Percentiles rank a stretch among this genome's conserved stretches.
phyloP scores from a whole-genome alignment of 495 filamentous ascomycete genomes.

The Daldinia decipiens region DNA sequence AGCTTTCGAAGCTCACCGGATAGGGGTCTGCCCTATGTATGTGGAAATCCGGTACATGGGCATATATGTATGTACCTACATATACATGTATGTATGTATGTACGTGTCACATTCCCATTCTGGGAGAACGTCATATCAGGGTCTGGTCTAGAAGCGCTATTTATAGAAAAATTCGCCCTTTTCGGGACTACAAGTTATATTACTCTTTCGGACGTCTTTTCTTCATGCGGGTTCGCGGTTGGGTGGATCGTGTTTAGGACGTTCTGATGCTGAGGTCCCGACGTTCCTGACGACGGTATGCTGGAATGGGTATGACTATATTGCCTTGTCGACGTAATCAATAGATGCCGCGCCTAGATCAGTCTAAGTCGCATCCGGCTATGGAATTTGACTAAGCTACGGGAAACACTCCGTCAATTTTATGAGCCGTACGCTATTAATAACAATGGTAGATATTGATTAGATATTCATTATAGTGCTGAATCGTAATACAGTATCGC shows the following conservation, averaged over 20 bases:
- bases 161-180: slow-evolving; percentile 25
- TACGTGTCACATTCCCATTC: slow-evolving; percentile 14
- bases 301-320: slow-evolving; percentile 2
- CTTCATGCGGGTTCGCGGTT: no score
- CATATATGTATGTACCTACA: not conserved
- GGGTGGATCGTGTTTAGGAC: not conserved
- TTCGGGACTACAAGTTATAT: slow-evolving; percentile 13
- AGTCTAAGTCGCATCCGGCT: slow-evolving; percentile 17
- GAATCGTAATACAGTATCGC: not conserved
- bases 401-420: not conserved
- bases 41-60: no score
- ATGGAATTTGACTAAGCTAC: not conserved
- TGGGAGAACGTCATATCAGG: slow-evolving; percentile 1
- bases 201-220: not conserved
- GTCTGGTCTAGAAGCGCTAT: slow-evolving; percentile 30
- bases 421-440: not conserved
- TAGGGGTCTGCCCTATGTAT: not conserved
- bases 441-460: not conserved
- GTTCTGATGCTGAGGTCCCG: slow-evolving; percentile 10
- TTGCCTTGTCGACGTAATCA: slow-evolving; percentile 7
- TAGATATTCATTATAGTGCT: not conserved
- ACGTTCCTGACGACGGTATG: slow-evolving; percentile 7
- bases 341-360: slow-evolving; percentile 11
- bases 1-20: slow-evolving; percentile 2
- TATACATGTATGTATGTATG: not conserved